Conservation (phyloP, 2,329 filamentous ascomycete species). For the Diaporthe sp. region DNA sequence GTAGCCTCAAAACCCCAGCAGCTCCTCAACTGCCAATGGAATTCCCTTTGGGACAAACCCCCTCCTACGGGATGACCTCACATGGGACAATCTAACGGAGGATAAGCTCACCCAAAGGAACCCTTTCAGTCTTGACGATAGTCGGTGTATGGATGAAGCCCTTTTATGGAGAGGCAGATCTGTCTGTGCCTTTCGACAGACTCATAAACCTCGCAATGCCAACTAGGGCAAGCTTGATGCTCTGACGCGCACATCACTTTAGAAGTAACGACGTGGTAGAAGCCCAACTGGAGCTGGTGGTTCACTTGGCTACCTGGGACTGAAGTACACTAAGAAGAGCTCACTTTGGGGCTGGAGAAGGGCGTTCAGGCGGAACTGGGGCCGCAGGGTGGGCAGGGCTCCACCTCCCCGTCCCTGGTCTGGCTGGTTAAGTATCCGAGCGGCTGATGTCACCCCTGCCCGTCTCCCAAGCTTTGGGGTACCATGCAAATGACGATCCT, state of each 20-base stretch:
- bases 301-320: background rate
- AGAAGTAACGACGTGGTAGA: background rate
- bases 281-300: background rate
- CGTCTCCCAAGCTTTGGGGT: background rate
- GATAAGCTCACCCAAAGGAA: background rate
- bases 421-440: background rate
- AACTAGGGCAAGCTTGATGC: no score
- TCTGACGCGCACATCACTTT: background rate
- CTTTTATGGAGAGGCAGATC: background rate
- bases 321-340: no score
- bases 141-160: background rate
- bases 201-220: background rate
- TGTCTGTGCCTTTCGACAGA: background rate
- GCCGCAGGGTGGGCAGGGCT: background rate
- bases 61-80: background rate
- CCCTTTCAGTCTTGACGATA: background rate
- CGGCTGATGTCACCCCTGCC: slow-evolving; percentile 30
- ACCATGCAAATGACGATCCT: background rate
- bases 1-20: background rate
- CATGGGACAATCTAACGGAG: background rate
- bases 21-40: background rate
- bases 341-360: background rate
- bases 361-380: background rate
- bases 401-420: background rate
- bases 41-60: background rate